Evolutionary conservation across 306 rosid genomes (phyloP).

Genomic region (Ochetophila trinervis): DNA sequence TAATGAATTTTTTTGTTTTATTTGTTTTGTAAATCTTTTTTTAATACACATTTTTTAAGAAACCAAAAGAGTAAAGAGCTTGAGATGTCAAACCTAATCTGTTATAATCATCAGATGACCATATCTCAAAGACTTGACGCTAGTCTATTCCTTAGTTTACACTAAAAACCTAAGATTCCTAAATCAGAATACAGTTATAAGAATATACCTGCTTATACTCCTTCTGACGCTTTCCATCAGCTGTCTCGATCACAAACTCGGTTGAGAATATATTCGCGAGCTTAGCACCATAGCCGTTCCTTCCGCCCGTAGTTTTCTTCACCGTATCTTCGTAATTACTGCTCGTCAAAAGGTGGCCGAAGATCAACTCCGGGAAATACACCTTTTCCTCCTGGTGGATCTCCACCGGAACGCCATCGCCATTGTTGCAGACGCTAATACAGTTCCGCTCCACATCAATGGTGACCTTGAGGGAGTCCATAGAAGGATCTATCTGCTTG

Average conservation of each 20-base stretch:
- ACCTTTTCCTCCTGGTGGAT: slow-evolving; percentile 93
- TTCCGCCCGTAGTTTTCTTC: slow-evolving; percentile 93
- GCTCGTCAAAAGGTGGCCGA: slow-evolving; percentile 82
- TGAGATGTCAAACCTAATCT: slow-evolving; percentile 67
- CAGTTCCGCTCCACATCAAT: slow-evolving; percentile 56
- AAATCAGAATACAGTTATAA: too few relatives aligned
- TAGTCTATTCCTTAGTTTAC: slow-evolving; percentile 74
- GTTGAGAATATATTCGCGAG: slow-evolving; percentile 90
- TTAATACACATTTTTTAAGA: too few relatives aligned
- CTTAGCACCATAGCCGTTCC: slow-evolving; percentile 94
- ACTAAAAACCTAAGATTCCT: too few relatives aligned
- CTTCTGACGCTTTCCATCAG: slow-evolving; percentile 76
- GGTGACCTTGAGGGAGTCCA: slow-evolving; percentile 63
- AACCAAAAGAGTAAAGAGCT: not conserved
- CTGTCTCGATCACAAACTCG: slow-evolving; percentile 82
- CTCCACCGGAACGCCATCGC: slow-evolving; percentile 90
- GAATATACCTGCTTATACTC: slow-evolving; percentile 80
- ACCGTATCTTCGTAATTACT: slow-evolving; percentile 81
- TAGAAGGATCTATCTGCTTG: slow-evolving; percentile 80
- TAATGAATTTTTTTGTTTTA: too few relatives aligned
- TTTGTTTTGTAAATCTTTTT: too few relatives aligned
- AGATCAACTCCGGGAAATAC: slow-evolving; percentile 88
- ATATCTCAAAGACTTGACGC: slow-evolving; percentile 72
- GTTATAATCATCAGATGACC: slow-evolving; percentile 98
- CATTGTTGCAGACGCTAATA: slow-evolving; percentile 64